phyloP scores from a whole-genome alignment of 352 stramenopile species.

The Phytophthora crassamura region DNA sequence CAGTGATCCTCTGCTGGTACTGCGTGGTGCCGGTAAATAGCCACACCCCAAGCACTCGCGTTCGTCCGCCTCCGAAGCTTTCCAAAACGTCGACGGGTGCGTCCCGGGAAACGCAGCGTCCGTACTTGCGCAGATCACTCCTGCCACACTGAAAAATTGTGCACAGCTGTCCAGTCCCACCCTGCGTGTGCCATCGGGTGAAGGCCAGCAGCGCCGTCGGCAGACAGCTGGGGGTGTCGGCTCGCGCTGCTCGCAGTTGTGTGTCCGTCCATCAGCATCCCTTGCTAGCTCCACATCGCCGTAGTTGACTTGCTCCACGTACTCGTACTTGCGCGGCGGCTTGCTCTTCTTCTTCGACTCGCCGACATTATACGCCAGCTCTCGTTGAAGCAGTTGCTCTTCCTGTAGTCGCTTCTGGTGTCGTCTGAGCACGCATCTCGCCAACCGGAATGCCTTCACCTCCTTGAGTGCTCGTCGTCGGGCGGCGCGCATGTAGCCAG shows the following conservation, averaged over 20 bases:
- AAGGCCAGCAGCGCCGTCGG: constrained; percentile 9
- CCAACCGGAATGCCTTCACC: not conserved
- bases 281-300: not conserved
- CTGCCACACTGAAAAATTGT: not conserved
- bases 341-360: no score
- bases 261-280: not conserved
- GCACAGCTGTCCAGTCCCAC: constrained; percentile 8
- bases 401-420: constrained; percentile 3
- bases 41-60: constrained; percentile 8
- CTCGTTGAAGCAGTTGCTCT: no score
- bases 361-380: no score
- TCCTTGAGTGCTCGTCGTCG: not conserved
- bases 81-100: constrained; percentile 9
- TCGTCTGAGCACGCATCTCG: not conserved
- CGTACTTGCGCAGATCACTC: constrained; percentile 5
- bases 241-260: constrained; percentile 2
- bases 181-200: not conserved
- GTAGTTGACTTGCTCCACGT: constrained; percentile 8
- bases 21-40: not conserved
- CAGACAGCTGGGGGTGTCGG: not conserved
- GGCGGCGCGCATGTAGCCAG: not conserved
- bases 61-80: constrained; percentile 13
- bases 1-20: constrained; percentile 2
- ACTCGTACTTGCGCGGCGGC: constrained; percentile 1
- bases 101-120: not conserved